These are phyloP conservation scores for Diaporthe caulivora DNA, from an alignment of 2,329 filamentous ascomycete genomes.

Conservation along the genomic window DNA sequence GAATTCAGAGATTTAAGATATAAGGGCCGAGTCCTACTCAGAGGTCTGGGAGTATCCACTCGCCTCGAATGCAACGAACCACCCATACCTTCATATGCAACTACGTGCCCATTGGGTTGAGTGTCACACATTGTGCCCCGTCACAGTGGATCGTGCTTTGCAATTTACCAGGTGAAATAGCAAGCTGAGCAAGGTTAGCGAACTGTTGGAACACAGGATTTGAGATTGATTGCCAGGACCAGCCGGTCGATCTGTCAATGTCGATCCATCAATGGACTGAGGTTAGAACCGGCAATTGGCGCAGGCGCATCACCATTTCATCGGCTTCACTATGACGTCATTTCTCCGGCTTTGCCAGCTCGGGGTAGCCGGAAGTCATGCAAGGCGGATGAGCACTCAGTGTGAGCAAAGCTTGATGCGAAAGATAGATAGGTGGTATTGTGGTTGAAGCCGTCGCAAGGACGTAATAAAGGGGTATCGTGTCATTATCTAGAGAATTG, in stretches of 20 bases:
- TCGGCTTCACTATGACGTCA: not conserved
- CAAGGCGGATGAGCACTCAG: not conserved
- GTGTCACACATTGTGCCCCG: not conserved
- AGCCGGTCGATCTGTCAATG: not conserved
- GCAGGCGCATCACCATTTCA: conserved; percentile 13
- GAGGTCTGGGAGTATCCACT: too few species aligned
- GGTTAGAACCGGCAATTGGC: not conserved
- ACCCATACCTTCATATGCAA: too few species aligned
- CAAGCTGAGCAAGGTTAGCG: too few species aligned
- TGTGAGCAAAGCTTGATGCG: not conserved
- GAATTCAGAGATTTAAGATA: too few species aligned
- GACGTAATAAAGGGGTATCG: conserved; percentile 39
- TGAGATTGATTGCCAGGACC: not conserved
- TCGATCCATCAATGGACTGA: not conserved
- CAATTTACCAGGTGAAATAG: not conserved
- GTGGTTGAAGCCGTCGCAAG: conserved; percentile 15
- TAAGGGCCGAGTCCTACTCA: too few species aligned
- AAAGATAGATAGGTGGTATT: conserved; percentile 7
- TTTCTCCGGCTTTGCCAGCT: not conserved
- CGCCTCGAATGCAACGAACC: too few species aligned
- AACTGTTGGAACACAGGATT: not conserved
- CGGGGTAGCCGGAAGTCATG: conserved; percentile 6
- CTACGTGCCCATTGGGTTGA: too few species aligned
- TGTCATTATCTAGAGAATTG: conserved; percentile 38
- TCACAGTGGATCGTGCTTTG: not conserved